Conservation (phyloP, 2,329 filamentous ascomycete species). For the Penicillium expansum region DNA sequence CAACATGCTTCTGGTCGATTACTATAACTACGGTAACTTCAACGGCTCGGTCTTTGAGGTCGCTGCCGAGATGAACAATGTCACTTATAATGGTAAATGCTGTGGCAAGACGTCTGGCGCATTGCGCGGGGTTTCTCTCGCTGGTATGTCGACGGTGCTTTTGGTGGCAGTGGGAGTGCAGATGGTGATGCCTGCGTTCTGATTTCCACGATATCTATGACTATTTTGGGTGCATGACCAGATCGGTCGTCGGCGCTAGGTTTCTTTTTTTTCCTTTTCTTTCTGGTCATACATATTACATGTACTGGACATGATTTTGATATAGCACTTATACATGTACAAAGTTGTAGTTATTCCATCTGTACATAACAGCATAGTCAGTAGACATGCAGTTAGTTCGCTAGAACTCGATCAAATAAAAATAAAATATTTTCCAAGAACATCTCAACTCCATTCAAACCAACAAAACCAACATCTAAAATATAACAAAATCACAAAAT, state of each 20-base stretch:
- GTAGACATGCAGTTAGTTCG: neutral
- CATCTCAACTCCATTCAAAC: neutral
- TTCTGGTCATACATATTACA: neutral
- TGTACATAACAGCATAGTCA: neutral
- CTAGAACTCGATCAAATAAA: neutral
- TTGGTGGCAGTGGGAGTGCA: conserved; percentile 25
- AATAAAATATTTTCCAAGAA: neutral
- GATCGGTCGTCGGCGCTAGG: conserved; percentile 8
- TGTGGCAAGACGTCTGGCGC: conserved; percentile 37
- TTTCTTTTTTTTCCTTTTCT: neutral
- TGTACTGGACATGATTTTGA: neutral
- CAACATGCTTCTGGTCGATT: conserved; percentile 79
- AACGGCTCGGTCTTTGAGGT: conserved; percentile 75
- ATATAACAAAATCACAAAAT: neutral
- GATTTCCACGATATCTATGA: conserved; percentile 19
- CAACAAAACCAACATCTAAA: neutral
- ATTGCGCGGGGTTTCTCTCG: conserved; percentile 18
- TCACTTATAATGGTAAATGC: conserved; percentile 58
- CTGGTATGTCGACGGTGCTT: conserved; percentile 21
- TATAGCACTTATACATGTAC: neutral
- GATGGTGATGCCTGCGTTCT: conserved; percentile 25
- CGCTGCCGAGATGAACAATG: conserved; percentile 67
- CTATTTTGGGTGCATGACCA: conserved; percentile 8
- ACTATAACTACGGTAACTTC: conserved; percentile 70
- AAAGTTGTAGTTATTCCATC: neutral